Conservation (phyloP, 306 rosid species). For the Dicorynia guianensis region DNA sequence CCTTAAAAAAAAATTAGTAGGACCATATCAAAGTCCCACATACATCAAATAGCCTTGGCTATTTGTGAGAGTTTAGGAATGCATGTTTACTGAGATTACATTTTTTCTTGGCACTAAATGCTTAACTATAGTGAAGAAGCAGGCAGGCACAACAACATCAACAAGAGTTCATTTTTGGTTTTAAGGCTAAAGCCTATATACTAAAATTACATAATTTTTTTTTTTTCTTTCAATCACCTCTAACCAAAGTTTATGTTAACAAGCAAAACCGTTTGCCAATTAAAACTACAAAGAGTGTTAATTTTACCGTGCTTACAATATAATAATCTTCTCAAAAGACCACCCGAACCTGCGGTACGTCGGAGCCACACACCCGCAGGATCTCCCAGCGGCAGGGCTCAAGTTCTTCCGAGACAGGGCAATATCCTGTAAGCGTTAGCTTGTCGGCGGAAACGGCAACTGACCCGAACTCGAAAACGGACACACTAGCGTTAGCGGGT, state of each 20-base stretch:
- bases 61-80: too few relatives aligned
- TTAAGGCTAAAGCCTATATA: background rate
- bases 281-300: background rate
- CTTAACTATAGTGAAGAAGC: too few relatives aligned
- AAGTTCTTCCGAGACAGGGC: constrained; percentile 95
- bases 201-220: background rate
- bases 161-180: too few relatives aligned
- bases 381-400: constrained; percentile 99
- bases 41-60: too few relatives aligned
- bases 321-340: constrained; percentile 54
- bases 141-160: too few relatives aligned
- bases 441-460: constrained; percentile 73
- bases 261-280: background rate
- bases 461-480: constrained; percentile 88
- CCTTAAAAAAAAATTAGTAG: too few relatives aligned
- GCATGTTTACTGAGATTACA: too few relatives aligned
- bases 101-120: too few relatives aligned
- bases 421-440: constrained; percentile 90
- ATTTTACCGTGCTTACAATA: background rate
- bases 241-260: background rate
- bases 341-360: constrained; percentile 91
- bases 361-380: constrained; percentile 70
- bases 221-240: background rate
- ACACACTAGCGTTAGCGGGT: constrained; percentile 52
- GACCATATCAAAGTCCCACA: too few relatives aligned